Conservation (phyloP, 176 grass and related monocot genomes). For the Panicum miliaceum region DNA sequence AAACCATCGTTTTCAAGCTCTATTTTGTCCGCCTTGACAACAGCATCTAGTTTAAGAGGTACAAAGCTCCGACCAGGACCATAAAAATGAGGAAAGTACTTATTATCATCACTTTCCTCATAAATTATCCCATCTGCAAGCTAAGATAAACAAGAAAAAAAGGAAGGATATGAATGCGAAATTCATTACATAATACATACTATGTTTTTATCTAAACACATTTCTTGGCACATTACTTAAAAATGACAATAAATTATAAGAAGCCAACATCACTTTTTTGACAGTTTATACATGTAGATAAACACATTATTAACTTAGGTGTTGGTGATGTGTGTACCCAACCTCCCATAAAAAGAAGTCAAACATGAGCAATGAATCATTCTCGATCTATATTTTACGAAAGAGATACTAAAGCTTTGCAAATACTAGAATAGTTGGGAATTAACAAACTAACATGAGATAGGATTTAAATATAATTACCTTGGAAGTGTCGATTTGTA, state of each 20-base stretch:
- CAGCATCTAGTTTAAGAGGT: constrained; percentile 50
- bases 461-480: constrained; percentile 43
- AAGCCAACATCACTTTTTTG: not conserved
- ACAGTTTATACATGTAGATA: not conserved
- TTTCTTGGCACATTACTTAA: not conserved
- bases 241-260: not conserved
- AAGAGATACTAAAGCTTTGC: not conserved
- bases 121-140: constrained; percentile 71
- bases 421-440: not conserved
- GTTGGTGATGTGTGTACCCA: not conserved
- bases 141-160: constrained; percentile 44
- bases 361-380: not conserved
- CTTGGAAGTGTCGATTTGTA: constrained; percentile 68
- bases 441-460: not conserved
- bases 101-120: constrained; percentile 65
- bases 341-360: not conserved
- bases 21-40: constrained; percentile 66
- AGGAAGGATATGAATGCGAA: not conserved
- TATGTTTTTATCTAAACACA: not conserved
- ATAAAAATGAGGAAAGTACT: constrained; percentile 88
- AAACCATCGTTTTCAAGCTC: constrained; percentile 49
- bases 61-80: constrained; percentile 65
- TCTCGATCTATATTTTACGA: not conserved
- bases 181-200: not conserved
- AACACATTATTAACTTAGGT: not conserved